Percentiles rank a stretch among this genome's conserved stretches.
These are phyloP conservation scores for Clarireedia paspali DNA, from an alignment of 2,329 filamentous ascomycete species.

Conservation along the genomic window DNA sequence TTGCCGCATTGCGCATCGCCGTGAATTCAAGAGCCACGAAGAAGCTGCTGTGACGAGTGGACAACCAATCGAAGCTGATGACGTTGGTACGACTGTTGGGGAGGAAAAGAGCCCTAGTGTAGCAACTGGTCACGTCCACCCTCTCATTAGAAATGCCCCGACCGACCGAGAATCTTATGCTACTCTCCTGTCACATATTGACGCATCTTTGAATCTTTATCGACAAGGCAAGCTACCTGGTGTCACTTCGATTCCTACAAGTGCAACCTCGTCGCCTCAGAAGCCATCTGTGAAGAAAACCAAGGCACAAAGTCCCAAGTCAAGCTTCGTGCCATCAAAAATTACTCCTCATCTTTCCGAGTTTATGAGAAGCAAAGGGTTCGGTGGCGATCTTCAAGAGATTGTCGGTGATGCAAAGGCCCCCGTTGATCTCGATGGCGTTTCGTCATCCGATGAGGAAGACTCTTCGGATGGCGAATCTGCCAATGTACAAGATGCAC, in stretches of 20 bases:
- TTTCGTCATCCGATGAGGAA: conserved; percentile 41
- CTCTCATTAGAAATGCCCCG: conserved; percentile 50
- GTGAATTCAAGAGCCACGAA: conserved; percentile 93
- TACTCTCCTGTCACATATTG: conserved; percentile 45
- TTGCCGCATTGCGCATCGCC: conserved; percentile 88
- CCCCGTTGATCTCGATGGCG: conserved; percentile 42
- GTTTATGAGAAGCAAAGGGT: conserved; percentile 53
- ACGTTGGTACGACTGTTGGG: conserved; percentile 41
- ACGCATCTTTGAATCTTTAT: conserved; percentile 45
- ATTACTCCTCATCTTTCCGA: conserved; percentile 61
- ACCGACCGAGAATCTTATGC: conserved; percentile 45
- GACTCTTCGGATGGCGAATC: conserved; percentile 44
- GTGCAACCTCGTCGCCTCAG: conserved; percentile 18
- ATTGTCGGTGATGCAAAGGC: conserved; percentile 54
- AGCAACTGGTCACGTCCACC: conserved; percentile 48
- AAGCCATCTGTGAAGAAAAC: conserved; percentile 19
- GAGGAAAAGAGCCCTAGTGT: conserved; percentile 32
- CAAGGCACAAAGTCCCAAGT: conserved; percentile 23
- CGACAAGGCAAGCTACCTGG: conserved; percentile 44
- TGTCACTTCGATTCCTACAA: conserved; percentile 38
- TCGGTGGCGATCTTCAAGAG: conserved; percentile 53
- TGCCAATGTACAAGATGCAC: conserved; percentile 26
- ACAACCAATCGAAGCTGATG: conserved; percentile 67
- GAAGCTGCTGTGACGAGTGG: conserved; percentile 85
- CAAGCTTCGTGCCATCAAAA: conserved; percentile 43